Percentiles rank a stretch among this genome's conserved stretches.
phyloP scores from a whole-genome alignment of 2,329 filamentous ascomycete genomes.

The Alternaria sp. region DNA sequence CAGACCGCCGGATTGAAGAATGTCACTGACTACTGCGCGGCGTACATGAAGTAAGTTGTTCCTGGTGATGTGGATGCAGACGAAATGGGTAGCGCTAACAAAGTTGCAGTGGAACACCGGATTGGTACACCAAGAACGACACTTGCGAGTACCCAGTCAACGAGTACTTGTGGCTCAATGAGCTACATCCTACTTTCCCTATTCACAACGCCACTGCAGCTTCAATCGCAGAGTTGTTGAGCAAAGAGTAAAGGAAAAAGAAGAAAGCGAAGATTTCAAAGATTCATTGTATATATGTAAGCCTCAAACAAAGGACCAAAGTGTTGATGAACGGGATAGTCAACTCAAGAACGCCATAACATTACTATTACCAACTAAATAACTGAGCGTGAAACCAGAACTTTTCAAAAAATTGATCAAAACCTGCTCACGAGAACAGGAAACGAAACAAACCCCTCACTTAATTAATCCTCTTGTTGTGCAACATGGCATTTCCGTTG shows the following conservation, averaged over 20 bases:
- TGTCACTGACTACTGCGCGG: conserved; percentile 63
- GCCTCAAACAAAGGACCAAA: neutral
- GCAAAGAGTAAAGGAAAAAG: conserved; percentile 4
- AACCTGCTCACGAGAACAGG: neutral
- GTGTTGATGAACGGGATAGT: neutral
- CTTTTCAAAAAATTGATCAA: neutral
- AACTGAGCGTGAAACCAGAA: neutral
- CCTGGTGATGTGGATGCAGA: neutral
- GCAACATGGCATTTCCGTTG: neutral
- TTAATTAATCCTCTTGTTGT: neutral
- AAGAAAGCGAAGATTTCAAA: neutral
- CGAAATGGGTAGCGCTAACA: conserved; percentile 5
- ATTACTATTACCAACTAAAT: neutral
- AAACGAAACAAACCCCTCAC: neutral
- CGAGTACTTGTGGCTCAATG: conserved; percentile 72
- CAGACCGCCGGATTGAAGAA: conserved; percentile 65
- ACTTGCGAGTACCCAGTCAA: conserved; percentile 66
- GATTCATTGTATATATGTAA: neutral
- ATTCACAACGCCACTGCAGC: conserved; percentile 69
- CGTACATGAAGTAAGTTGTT: conserved; percentile 60
- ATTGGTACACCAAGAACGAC: conserved; percentile 49
- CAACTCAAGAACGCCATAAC: neutral
- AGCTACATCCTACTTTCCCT: conserved; percentile 69
- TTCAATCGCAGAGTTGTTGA: conserved; percentile 36
- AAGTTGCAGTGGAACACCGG: conserved; percentile 46